Percentiles rank a stretch among this genome's conserved stretches.
Conservation (phyloP, 176 grass and related monocot species). For the Dendrocalamus sinicus region DNA sequence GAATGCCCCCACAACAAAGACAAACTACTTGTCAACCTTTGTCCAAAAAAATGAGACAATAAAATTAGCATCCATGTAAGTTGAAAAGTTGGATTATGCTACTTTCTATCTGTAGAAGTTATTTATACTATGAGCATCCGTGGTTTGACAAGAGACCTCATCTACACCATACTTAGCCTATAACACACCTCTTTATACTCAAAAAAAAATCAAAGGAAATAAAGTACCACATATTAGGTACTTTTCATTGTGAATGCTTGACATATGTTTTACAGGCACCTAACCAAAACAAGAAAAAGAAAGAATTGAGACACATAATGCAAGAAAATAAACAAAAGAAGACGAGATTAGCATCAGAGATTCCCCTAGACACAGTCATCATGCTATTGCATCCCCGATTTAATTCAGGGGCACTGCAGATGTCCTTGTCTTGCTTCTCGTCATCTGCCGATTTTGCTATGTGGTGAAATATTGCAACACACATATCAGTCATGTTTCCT, state of each 20-base stretch:
- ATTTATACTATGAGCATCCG: neutral
- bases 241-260: neutral
- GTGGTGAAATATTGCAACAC: neutral
- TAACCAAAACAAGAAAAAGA: neutral
- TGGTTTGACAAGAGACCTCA: neutral
- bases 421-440: slow-evolving; percentile 19
- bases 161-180: neutral
- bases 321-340: neutral
- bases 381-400: neutral
- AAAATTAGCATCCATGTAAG: neutral
- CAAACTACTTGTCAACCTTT: neutral
- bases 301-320: neutral
- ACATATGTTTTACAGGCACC: neutral
- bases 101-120: neutral
- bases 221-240: neutral
- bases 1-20: neutral
- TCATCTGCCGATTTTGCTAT: neutral
- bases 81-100: neutral
- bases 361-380: slow-evolving; percentile 55
- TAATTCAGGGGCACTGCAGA: slow-evolving; percentile 6
- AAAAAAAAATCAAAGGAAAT: neutral
- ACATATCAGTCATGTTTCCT: neutral
- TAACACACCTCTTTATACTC: neutral
- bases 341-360: slow-evolving; percentile 30
- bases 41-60: neutral